phyloP scores from a whole-genome alignment of 1,284 basidiomycete species.

The Psilocybe mexicana region DNA sequence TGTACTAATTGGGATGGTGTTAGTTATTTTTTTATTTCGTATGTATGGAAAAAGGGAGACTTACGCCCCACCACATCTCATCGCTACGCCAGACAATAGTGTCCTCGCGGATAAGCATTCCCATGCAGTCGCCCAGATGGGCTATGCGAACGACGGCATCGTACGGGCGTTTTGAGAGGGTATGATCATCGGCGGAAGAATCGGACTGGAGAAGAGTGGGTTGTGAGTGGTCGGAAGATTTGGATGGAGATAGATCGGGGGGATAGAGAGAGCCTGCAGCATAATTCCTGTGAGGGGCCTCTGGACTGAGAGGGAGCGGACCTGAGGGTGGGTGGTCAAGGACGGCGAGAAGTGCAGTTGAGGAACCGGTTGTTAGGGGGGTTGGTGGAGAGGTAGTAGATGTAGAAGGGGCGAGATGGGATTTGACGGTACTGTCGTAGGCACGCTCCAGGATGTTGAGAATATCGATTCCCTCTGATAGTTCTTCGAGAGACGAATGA shows the following conservation, averaged over 20 bases:
- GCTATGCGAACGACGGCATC: constrained; percentile 86
- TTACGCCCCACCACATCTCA: constrained; percentile 90
- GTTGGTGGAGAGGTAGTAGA: constrained; percentile 12
- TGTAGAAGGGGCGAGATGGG: constrained; percentile 47
- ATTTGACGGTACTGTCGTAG: constrained; percentile 62
- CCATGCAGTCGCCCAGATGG: constrained; percentile 91
- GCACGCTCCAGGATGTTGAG: constrained; percentile 66
- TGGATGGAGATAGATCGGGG: constrained; percentile 7
- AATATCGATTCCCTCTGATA: constrained; percentile 67
- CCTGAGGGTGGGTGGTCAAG: constrained; percentile 48
- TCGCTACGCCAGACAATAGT: constrained; percentile 84
- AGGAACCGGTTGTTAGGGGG: constrained; percentile 57
- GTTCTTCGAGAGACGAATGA: constrained; percentile 56
- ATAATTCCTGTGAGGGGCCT: constrained; percentile 22
- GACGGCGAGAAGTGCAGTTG: constrained; percentile 67
- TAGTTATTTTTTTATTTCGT: too few relatives aligned
- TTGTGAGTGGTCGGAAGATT: not conserved
- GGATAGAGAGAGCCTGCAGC: constrained; percentile 19
- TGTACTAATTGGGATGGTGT: constrained; percentile 56
- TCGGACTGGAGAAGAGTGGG: not conserved
- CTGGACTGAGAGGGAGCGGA: constrained; percentile 17
- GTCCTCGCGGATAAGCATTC: constrained; percentile 80
- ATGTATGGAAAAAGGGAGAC: constrained; percentile 24
- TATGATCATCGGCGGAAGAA: constrained; percentile 7
- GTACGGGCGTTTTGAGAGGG: constrained; percentile 23